phyloP scores from a whole-genome alignment of 2,329 filamentous ascomycete species.

The Diaporthe sp. region DNA sequence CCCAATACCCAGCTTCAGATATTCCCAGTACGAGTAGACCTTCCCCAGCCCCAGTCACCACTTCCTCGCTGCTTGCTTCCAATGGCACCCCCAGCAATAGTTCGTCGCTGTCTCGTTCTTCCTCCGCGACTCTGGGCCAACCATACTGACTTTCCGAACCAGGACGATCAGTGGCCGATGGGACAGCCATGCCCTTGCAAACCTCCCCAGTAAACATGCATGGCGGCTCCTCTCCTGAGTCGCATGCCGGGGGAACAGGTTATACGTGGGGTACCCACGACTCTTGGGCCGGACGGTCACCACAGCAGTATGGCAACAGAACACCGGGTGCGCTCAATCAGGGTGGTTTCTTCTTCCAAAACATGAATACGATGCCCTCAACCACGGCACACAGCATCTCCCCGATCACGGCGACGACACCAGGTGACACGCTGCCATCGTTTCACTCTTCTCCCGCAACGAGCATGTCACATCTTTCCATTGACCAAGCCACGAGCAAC shows the following conservation, averaged over 20 bases:
- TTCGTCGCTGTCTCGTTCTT: constrained; percentile 43
- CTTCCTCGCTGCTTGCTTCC: constrained; percentile 63
- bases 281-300: constrained; percentile 41
- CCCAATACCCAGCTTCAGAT: constrained; percentile 61
- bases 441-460: constrained; percentile 42
- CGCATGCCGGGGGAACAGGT: constrained; percentile 39
- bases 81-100: constrained; percentile 51
- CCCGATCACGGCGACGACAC: constrained; percentile 41
- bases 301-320: constrained; percentile 40
- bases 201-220: constrained; percentile 40
- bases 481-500: constrained; percentile 38
- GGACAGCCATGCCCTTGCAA: constrained; percentile 39
- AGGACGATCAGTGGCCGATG: constrained; percentile 41
- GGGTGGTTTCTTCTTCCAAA: constrained; percentile 40
- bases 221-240: constrained; percentile 40
- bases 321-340: constrained; percentile 35
- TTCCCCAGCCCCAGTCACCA: constrained; percentile 44
- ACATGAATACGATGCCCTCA: constrained; percentile 39
- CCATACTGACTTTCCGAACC: constrained; percentile 33
- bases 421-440: constrained; percentile 40
- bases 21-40: constrained; percentile 60
- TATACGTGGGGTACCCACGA: constrained; percentile 41
- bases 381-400: constrained; percentile 41
- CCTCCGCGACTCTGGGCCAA: constrained; percentile 45
- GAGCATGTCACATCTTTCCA: constrained; percentile 42